Evolutionary conservation across 2,329 filamentous ascomycete species (phyloP), one percentile per base, ranked within the genome.

Genomic region (Orbilia javanica): DNA sequence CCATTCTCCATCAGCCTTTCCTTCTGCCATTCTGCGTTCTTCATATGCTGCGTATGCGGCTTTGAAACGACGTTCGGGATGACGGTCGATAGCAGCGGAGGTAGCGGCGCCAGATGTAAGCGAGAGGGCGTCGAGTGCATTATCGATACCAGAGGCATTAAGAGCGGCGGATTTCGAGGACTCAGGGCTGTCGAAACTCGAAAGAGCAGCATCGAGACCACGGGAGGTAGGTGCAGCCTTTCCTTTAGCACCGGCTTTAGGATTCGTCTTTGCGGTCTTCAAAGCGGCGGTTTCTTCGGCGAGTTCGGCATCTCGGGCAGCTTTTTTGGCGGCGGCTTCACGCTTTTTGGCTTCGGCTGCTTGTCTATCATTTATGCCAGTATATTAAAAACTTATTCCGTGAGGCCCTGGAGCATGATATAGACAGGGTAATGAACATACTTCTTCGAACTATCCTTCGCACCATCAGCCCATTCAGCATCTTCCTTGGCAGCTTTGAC

Each of bases 371-470:
- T 13, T 13, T 7, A 18, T 25, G 15, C 18, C n/a, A 31, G 20
- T 22, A 20, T 8, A 27, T 27, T 27, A 48, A 10, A 34, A 4
- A 27, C 4, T 8, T 29, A n/a, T 10, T 4, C n/a, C 7, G 53
- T 25, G 29, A 52, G 18, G n/a, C 25, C 11, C 13, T 22, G 46
- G 22, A 42, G 42, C 36, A 71, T 34, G 4, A 48, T 60, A 60
- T 27, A 4, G 22, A 42, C 2, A 10, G n/a, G 39, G 71, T 42
- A 57, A 60, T 39, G 62, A 50, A 86, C 90, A 84, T 85, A 97
- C 94, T 96, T 97, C 86, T 97, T 99, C 48, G 91, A 87, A 82
- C 86, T 93, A 81, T 88, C 91, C 87, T 98, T 99, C 67, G 93
- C 84, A 46, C 96, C 96, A 85, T 96, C 93, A 10, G 87, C 82